phyloP scores from a whole-genome alignment of 2,329 filamentous ascomycete species.

The Fusarium sulawesiense region DNA sequence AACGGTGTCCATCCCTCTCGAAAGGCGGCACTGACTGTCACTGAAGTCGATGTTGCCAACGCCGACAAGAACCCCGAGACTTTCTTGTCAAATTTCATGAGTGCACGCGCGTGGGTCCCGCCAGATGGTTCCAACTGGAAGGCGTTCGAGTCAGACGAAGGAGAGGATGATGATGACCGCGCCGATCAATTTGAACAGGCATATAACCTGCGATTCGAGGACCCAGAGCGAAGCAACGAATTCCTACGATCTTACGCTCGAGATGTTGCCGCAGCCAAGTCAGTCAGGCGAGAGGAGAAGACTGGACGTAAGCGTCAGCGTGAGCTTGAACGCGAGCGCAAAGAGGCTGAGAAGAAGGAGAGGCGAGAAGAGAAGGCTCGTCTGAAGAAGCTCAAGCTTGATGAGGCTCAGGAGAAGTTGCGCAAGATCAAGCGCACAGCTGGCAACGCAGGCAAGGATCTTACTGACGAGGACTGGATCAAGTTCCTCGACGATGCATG shows the following conservation, averaged over 20 bases:
- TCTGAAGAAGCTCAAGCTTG: slow-evolving; percentile 86
- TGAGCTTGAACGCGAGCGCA: slow-evolving; percentile 80
- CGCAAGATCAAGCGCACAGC: slow-evolving; percentile 90
- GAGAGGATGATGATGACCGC: slow-evolving; percentile 75
- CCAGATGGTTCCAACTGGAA: slow-evolving; percentile 74
- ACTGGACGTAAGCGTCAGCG: slow-evolving; percentile 81
- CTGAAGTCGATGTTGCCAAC: slow-evolving; percentile 74
- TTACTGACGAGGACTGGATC: slow-evolving; percentile 83
- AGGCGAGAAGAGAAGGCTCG: slow-evolving; percentile 84
- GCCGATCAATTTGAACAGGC: slow-evolving; percentile 92
- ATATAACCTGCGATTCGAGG: slow-evolving; percentile 96
- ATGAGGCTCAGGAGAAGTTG: slow-evolving; percentile 89
- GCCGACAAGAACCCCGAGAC: slow-evolving; percentile 91
- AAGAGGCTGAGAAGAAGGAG: slow-evolving; percentile 81
- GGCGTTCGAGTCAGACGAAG: slow-evolving; percentile 93
- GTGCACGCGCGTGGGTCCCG: slow-evolving; percentile 89
- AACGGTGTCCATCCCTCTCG: slow-evolving; percentile 69
- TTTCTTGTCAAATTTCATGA: slow-evolving; percentile 95
- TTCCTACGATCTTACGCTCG: slow-evolving; percentile 88
- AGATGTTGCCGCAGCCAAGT: slow-evolving; percentile 83
- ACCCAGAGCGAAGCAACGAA: slow-evolving; percentile 88
- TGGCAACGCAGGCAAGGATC: slow-evolving; percentile 74
- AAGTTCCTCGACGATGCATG: slow-evolving; percentile 87
- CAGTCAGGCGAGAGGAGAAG: slow-evolving; percentile 85
- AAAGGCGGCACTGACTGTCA: slow-evolving; percentile 57